Evolutionary conservation across 805 yeast species (phyloP), one percentile per base, ranked within the genome.

Genomic region (Metschnikowia peoriensis): DNA sequence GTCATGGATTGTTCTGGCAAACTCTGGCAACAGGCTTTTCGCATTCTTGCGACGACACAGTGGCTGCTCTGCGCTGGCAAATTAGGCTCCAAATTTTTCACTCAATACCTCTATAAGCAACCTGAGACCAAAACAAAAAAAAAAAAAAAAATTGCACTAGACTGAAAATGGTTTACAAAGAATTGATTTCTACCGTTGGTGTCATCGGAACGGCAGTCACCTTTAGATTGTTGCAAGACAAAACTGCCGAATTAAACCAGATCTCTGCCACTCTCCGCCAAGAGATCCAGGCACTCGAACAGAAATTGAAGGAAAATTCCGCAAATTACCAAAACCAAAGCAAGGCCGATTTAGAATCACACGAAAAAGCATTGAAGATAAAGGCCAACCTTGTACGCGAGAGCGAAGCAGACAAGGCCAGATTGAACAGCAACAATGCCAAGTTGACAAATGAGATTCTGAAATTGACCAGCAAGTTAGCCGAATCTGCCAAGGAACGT

Each of bases 211-310:
- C 54, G 12, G 53, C 49, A 8, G 38, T 50, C 38, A 46, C 51
- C 41, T 53, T 50, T 37, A 43, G 45, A 38, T 44, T 53, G 50
- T 50, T 47, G 50, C 49, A 51, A 35, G 50, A 46, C 27, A 46
- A 53, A 22, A 38, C 50, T 7, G 51, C 41, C 11, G 50, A 47
- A 34, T 43, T 50, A 32, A 28, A 44, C 27, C 15, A 46, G n/a
- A 22, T 45, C 15, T 38, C 49, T 34, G 27, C 37, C 6, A 37
- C 39, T 37, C 44, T 44, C 41, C 51, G 51, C 39, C 42, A 40
- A 35, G 44, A 50, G 29, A 47, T 50, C 46, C 27, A 38, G 11
- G 14, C 37, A 6, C 50, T 51, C 17, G 51, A 47, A 46, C 40
- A 46, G 41, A 50, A 47, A 35, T 47, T 47, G 40, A 49, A 48